Evolutionary conservation across 169 alveolate species (phyloP), one percentile per base, ranked within the genome.

Genomic region (Plasmodium berghei): DNA sequence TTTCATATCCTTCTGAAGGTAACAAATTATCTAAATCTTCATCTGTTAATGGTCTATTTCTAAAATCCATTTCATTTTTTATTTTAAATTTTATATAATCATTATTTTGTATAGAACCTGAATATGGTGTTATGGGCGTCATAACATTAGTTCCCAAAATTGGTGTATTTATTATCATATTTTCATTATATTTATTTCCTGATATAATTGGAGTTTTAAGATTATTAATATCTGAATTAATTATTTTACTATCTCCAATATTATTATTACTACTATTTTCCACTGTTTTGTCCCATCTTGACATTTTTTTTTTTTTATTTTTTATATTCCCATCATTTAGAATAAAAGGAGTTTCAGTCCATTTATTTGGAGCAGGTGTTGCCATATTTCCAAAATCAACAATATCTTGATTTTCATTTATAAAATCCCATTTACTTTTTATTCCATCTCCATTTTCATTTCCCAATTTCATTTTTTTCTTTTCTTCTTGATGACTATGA

Each of bases 21-120:
- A 98, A 91, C 26, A 98, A 90, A 48, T 96, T 96, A 69, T 97
- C 98, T 45, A 98, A 93, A 87, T 98, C 99, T 88, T 97, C 99
- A 92, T 99, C 99, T 0, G 99, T 98, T 87, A 93, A 45, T 18
- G 92, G 92, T n/a, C 95, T 69, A 59, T 93, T 93, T 72, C 95
- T 74, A 34, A 89, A 92, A 69, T 52, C 93, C 88, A 73, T 91
- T 74, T 77, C 91, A 63, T 61, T 91, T 52, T 46, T 89, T 77
- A 59, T 89, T 83, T 77, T 77, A 58, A 77, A n/a, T 49, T 20
- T 45, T 28, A 77, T 49, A 5, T 63, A 48, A 16, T 67, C 20
- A 56, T 75, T 74, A 4, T 20, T 10, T 22, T 34, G 56, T 22
- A 46, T 0, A 6, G 77, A 46, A 1, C 48, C 14, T 16, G 46